Base-by-base conservation (phyloP, 768 basidiomycete species). In the Phaeotremella skinneri region DNA sequence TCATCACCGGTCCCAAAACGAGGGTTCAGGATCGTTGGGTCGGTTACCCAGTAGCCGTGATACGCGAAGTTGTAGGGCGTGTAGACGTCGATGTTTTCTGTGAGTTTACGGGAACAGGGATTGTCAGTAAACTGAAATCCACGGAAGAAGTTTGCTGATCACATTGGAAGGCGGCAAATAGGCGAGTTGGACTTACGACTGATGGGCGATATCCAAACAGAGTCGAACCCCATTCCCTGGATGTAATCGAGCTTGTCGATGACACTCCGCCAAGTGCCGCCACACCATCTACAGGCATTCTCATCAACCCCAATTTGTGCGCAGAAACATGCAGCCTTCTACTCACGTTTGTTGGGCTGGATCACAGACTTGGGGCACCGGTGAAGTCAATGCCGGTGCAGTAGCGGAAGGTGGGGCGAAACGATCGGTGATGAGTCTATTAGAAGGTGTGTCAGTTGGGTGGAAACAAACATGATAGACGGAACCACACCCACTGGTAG, bases 201-300 rank as follows among this genome's bases (percentile, higher is more conserved):
- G 30, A 69, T 61, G 27, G 63, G 70, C 21, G 71, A 73, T 32
- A 76, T 76, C 75, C 75, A 76, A 32, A 76, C 61, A 2, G 75
- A 69, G 42, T 73, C 88, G 74, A 90, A 87, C 2, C 89, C 89
- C 57, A 87, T 87, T 62, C 84, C 76, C 66, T 91, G 87, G 49
- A 92, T 85, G 70, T 91, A 92, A 71, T 91, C 89, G 14, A 91
- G 80, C 71, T 88, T 88, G 61, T 86, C 81, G 57, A 82, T 84
- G 67, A 91, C 84, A 9, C 84, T 84, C 48, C 64, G 52, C 88
- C 88, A 91, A 25, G 85, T 90, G 3, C 89, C 89, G 17, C 89
- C 89, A 60, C 89, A 91, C 82, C 84, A 89, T 0, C 67, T 69
- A 20, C 23, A 2, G 7, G 11, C 4, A 42, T 58, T 11, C 53